These are phyloP conservation scores for Hygrophorus pudorinus DNA, from an alignment of 768 basidiomycete species.

Conservation along the genomic window DNA sequence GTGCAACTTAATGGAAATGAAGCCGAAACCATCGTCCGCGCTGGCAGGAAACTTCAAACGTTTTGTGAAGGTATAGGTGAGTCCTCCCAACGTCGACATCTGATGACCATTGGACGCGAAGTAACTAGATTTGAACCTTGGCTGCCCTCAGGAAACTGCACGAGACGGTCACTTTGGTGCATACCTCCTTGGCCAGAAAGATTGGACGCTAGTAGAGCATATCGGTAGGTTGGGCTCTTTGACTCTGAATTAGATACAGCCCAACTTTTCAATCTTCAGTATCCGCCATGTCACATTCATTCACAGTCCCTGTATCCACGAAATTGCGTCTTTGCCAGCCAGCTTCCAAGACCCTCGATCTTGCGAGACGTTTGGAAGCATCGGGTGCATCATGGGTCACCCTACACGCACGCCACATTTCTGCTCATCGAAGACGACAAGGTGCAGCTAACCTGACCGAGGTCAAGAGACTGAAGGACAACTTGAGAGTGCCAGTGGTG, in stretches of 20 bases:
- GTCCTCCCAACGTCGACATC: slow-evolving; percentile 10
- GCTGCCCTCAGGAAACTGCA: slow-evolving; percentile 69
- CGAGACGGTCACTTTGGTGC: slow-evolving; percentile 61
- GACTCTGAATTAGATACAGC: not conserved
- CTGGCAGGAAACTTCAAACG: slow-evolving; percentile 46
- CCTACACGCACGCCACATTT: slow-evolving; percentile 66
- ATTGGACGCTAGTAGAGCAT: slow-evolving; percentile 58
- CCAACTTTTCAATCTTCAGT: slow-evolving; percentile 30
- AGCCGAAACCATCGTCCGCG: slow-evolving; percentile 47
- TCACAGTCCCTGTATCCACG: slow-evolving; percentile 53
- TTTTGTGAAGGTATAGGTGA: slow-evolving; percentile 66
- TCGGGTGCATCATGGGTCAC: slow-evolving; percentile 63
- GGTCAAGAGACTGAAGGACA: slow-evolving; percentile 45
- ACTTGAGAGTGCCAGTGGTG: slow-evolving; percentile 46
- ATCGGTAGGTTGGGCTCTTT: slow-evolving; percentile 38
- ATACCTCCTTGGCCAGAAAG: slow-evolving; percentile 62
- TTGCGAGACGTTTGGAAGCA: slow-evolving; percentile 50
- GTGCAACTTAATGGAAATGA: slow-evolving; percentile 71
- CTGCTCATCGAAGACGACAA: slow-evolving; percentile 57
- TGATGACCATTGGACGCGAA: not conserved
- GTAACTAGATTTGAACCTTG: slow-evolving; percentile 62
- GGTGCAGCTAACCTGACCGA: slow-evolving; percentile 60
- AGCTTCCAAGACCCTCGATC: slow-evolving; percentile 37
- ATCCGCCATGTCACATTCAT: slow-evolving; percentile 50
- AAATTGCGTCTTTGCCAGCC: slow-evolving; percentile 58